Conservation (phyloP, 495 filamentous ascomycete genomes). For the Recurvomyces mirabilis region DNA sequence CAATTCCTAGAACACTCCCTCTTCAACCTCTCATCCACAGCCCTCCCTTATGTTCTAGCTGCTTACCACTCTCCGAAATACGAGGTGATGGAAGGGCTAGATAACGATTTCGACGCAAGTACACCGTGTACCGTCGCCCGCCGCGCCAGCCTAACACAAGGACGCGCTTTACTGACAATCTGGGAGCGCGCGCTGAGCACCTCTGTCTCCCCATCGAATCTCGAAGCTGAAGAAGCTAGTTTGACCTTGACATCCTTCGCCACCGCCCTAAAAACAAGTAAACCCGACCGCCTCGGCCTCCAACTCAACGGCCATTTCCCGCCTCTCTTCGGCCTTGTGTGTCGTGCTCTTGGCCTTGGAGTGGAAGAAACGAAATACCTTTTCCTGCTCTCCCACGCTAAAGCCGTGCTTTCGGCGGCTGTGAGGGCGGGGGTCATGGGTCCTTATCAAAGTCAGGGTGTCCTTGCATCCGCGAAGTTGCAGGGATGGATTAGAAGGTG, state of each 20-base stretch:
- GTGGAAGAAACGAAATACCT: constrained; percentile 63
- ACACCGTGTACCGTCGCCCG: constrained; percentile 79
- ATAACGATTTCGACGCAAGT: constrained; percentile 77
- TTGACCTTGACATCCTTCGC: constrained; percentile 18
- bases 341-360: constrained; percentile 48
- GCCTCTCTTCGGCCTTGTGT: constrained; percentile 69
- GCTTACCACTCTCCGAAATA: constrained; percentile 42
- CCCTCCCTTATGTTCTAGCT: constrained; percentile 74
- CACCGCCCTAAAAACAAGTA: constrained; percentile 8
- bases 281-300: constrained; percentile 9
- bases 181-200: constrained; percentile 52
- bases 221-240: not conserved
- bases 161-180: constrained; percentile 72
- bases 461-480: constrained; percentile 58
- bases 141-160: constrained; percentile 73
- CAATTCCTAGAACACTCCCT: constrained; percentile 71
- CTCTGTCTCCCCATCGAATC: not conserved
- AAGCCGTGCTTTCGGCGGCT: constrained; percentile 77
- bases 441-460: constrained; percentile 79
- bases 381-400: constrained; percentile 78
- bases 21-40: constrained; percentile 62
- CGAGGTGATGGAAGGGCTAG: constrained; percentile 43
- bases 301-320: constrained; percentile 54
- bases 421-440: constrained; percentile 83
- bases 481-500: constrained; percentile 53